phyloP scores from a whole-genome alignment of 2,329 filamentous ascomycete species.

The Xylariaceae sp. region DNA sequence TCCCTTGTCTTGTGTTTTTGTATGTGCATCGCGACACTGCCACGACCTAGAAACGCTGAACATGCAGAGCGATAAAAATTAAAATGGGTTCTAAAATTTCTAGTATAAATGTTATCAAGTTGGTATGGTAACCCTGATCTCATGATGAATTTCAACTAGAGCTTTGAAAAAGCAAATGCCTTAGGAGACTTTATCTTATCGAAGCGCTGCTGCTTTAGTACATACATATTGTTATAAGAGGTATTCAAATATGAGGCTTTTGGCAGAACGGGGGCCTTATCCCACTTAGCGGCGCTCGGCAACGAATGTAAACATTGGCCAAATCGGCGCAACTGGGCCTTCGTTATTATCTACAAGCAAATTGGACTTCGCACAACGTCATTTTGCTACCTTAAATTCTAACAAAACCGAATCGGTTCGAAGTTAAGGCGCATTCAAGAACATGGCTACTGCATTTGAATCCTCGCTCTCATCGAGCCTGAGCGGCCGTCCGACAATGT shows the following conservation, averaged over 20 bases:
- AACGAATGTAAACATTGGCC: conserved; percentile 40
- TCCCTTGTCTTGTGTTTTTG: conserved; percentile 29
- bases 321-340: neutral
- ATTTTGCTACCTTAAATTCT: neutral
- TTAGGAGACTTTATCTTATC: conserved; percentile 20
- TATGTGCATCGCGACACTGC: conserved; percentile 39
- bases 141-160: neutral
- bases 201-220: neutral
- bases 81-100: neutral
- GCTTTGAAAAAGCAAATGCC: neutral
- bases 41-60: conserved; percentile 4
- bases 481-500: conserved; percentile 62
- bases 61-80: neutral
- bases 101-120: neutral
- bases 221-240: conserved; percentile 21
- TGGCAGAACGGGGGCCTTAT: neutral
- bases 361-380: neutral
- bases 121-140: conserved; percentile 1
- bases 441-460: conserved; percentile 69
- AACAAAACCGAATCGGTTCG: neutral
- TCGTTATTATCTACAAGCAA: neutral
- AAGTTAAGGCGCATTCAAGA: neutral
- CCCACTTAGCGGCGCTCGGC: conserved; percentile 27
- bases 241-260: neutral
- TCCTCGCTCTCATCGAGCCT: conserved; percentile 71